Conservation (phyloP, 805 yeast species). For the Starmerella tilneyi region DNA sequence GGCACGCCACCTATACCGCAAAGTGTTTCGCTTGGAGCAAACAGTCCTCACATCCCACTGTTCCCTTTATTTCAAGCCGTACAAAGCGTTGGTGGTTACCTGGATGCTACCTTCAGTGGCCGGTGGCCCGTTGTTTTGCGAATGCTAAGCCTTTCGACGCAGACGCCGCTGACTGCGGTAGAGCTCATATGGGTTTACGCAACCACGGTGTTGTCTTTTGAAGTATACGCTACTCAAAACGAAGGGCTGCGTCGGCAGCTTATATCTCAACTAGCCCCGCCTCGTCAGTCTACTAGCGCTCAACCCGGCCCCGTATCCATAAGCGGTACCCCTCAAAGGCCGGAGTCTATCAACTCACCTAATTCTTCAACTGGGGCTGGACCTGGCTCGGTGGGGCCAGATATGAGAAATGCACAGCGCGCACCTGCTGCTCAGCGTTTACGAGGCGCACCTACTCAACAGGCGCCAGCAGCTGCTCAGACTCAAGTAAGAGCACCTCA, state of each 20-base stretch:
- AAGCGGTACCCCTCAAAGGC: too few relatives aligned
- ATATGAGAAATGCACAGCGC: neutral
- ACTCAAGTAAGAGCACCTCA: neutral
- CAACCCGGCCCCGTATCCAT: too few relatives aligned
- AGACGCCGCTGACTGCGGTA: conserved; percentile 5
- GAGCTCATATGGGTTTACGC: conserved; percentile 21
- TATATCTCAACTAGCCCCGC: conserved; percentile 9
- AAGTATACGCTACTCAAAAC: conserved; percentile 14
- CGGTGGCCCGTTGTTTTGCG: conserved; percentile 18
- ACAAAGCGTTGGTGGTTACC: conserved; percentile 19
- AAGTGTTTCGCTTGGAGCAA: conserved; percentile 2
- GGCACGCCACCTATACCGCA: conserved; percentile 14
- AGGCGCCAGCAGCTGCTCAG: neutral
- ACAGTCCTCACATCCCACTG: conserved; percentile 13
- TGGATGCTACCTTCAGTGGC: conserved; percentile 14
- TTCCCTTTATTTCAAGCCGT: conserved; percentile 20
- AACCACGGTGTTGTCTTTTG: conserved; percentile 22
- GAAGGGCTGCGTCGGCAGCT: conserved; percentile 17
- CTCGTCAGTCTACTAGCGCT: too few relatives aligned
- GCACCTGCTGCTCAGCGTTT: neutral
- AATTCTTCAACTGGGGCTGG: too few relatives aligned
- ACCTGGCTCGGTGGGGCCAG: too few relatives aligned
- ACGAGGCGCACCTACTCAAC: neutral
- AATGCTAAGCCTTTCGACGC: conserved; percentile 14
- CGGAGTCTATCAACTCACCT: too few relatives aligned